These are phyloP conservation scores for Fusarium sp. DNA, from an alignment of 2,329 filamentous ascomycete genomes.

Conservation along the genomic window DNA sequence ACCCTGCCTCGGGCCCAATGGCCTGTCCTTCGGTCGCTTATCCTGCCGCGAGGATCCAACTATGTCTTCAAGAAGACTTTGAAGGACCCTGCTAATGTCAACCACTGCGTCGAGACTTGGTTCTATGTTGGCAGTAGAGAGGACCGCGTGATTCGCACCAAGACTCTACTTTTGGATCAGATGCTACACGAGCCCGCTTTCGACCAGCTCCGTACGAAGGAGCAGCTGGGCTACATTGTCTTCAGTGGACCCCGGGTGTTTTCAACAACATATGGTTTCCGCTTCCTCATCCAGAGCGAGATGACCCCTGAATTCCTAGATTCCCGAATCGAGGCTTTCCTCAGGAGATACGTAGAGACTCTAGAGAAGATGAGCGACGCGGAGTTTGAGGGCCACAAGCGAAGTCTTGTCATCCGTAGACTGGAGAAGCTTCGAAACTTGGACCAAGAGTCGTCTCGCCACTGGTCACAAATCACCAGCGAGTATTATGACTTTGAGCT, in stretches of 20 bases:
- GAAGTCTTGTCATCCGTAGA: constrained; percentile 85
- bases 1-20: constrained; percentile 81
- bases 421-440: constrained; percentile 95
- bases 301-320: constrained; percentile 86
- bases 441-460: constrained; percentile 81
- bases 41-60: constrained; percentile 83
- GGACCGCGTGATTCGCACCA: constrained; percentile 77
- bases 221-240: constrained; percentile 97
- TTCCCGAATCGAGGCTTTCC: constrained; percentile 85
- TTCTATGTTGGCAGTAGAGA: constrained; percentile 76
- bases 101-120: constrained; percentile 85
- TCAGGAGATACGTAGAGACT: constrained; percentile 72
- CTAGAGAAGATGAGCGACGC: constrained; percentile 81
- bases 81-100: constrained; percentile 89
- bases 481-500: constrained; percentile 93
- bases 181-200: constrained; percentile 94
- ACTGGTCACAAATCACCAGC: constrained; percentile 86
- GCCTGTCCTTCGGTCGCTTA: constrained; percentile 79
- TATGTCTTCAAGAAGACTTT: constrained; percentile 84
- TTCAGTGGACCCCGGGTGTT: constrained; percentile 81
- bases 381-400: constrained; percentile 92
- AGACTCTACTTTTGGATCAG: constrained; percentile 84
- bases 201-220: constrained; percentile 93
- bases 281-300: constrained; percentile 94
- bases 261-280: constrained; percentile 83